Evolutionary conservation across 1,284 basidiomycete species (phyloP).

Genomic region (Heterobasidion parviporum): DNA sequence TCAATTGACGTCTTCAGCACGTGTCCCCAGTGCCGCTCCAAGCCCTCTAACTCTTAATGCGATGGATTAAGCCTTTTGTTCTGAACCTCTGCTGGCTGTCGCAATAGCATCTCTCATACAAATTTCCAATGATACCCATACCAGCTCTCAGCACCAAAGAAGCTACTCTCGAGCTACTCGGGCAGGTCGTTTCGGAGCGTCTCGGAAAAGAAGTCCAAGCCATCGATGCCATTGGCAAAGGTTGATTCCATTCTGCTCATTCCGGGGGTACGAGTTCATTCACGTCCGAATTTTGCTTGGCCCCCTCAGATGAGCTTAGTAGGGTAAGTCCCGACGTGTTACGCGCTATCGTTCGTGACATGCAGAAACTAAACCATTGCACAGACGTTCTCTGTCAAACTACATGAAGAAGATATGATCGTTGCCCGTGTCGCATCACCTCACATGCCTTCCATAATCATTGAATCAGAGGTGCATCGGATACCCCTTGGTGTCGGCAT

Average conservation of each 20-base stretch:
- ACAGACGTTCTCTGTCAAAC: constrained; percentile 19
- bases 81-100: background rate
- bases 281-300: too few relatives aligned
- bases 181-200: constrained; percentile 11
- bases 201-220: constrained; percentile 7
- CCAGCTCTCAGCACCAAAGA: constrained; percentile 5
- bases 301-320: constrained; percentile 15
- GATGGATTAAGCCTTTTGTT: too few relatives aligned
- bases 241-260: constrained; percentile 5
- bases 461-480: constrained; percentile 20
- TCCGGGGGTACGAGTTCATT: too few relatives aligned
- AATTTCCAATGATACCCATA: constrained; percentile 4
- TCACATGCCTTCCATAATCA: constrained; percentile 14
- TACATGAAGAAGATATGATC: constrained; percentile 16
- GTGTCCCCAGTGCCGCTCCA: background rate
- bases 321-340: constrained; percentile 13
- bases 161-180: constrained; percentile 13
- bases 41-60: too few relatives aligned
- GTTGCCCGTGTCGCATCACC: constrained; percentile 15
- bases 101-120: background rate
- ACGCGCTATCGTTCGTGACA: background rate
- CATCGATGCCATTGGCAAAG: constrained; percentile 17
- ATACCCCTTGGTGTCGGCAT: background rate
- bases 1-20: background rate
- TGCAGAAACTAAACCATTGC: background rate